Conservation (phyloP, 345 rosid genomes). For the Citrus inodora region DNA sequence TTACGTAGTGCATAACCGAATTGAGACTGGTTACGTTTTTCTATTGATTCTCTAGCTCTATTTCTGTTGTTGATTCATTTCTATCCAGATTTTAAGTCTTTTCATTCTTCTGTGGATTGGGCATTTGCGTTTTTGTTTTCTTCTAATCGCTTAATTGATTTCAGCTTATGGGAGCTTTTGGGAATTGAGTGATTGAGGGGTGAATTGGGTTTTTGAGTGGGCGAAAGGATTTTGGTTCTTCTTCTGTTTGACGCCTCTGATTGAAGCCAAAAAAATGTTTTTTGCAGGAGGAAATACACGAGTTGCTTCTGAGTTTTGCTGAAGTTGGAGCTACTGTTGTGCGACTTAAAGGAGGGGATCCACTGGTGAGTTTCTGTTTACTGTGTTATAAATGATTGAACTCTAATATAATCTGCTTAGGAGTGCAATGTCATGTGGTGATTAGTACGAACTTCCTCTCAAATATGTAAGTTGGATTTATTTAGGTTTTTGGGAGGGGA, state of each 20-base stretch:
- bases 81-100: not conserved
- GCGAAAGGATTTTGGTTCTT: not conserved
- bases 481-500: conserved; percentile 91
- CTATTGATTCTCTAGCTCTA: not conserved
- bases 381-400: not conserved
- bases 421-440: not conserved
- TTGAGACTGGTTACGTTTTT: not conserved
- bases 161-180: not conserved
- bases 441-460: not conserved
- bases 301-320: conserved; percentile 83
- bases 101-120: not conserved
- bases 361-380: conserved; percentile 54
- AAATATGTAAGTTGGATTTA: conserved; percentile 6
- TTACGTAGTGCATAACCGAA: not conserved
- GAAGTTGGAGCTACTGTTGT: conserved; percentile 96
- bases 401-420: not conserved
- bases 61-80: not conserved
- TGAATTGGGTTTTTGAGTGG: conserved; percentile 1
- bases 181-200: no score
- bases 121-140: not conserved
- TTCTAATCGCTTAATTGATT: not conserved
- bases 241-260: not conserved
- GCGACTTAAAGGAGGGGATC: conserved; percentile 99
- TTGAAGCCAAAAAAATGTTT: not conserved
- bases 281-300: conserved; percentile 92